These are phyloP conservation scores for Wolfiporia cocos DNA, from an alignment of 1,284 basidiomycete species.

Conservation along the genomic window DNA sequence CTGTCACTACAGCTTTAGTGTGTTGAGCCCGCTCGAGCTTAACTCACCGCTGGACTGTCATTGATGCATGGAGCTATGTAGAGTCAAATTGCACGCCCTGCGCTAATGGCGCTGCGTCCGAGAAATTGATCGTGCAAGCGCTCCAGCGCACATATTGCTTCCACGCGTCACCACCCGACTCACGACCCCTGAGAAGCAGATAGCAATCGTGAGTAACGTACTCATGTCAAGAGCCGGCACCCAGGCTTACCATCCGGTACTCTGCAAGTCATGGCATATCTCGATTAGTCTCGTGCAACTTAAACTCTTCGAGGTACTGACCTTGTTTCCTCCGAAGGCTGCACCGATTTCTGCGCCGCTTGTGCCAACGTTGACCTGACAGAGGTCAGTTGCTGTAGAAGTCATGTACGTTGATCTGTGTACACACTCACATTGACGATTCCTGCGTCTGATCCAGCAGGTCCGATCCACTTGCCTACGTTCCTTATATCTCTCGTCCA, in stretches of 20 bases:
- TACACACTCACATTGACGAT: constrained; percentile 68
- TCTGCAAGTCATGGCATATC: constrained; percentile 35
- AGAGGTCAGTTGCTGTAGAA: constrained; percentile 6
- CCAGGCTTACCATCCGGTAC: constrained; percentile 67
- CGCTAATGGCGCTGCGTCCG: constrained; percentile 80
- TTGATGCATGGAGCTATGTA: too few relatives aligned
- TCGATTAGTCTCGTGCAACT: too few relatives aligned
- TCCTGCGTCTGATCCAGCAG: constrained; percentile 79
- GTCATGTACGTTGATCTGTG: background rate
- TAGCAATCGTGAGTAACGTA: too few relatives aligned
- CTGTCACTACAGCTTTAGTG: too few relatives aligned
- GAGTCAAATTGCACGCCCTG: constrained; percentile 94
- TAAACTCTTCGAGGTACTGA: constrained; percentile 24
- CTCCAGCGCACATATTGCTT: constrained; percentile 90
- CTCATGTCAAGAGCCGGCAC: too few relatives aligned
- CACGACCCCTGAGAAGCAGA: constrained; percentile 70
- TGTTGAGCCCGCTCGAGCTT: too few relatives aligned
- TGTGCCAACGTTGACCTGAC: constrained; percentile 85
- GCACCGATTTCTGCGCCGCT: constrained; percentile 92
- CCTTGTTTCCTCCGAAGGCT: constrained; percentile 93
- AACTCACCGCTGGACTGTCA: too few relatives aligned
- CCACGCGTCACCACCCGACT: constrained; percentile 96
- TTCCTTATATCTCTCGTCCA: constrained; percentile 85
- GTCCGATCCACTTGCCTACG: constrained; percentile 89
- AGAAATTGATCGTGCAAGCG: constrained; percentile 92